These are phyloP conservation scores for Camelina hispida DNA, from an alignment of 345 rosid species.

Conservation along the genomic window DNA sequence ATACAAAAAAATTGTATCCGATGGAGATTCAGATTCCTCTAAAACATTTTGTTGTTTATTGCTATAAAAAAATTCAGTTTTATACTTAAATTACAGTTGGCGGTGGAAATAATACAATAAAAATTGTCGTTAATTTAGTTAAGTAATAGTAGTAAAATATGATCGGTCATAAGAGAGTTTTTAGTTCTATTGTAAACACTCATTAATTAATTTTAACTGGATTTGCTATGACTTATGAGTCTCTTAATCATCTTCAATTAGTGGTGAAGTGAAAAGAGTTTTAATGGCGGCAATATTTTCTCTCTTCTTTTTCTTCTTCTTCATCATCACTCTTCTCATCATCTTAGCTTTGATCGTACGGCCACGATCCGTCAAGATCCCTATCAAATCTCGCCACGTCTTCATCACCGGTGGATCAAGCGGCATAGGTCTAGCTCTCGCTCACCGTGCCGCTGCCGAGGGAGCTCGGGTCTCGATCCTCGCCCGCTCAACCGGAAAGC, in stretches of 20 bases:
- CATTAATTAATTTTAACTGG: not conserved
- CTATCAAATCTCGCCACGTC: conserved; percentile 67
- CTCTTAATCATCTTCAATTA: not conserved
- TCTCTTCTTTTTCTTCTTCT: conserved; percentile 5
- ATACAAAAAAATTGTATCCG: no score
- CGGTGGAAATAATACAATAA: not conserved
- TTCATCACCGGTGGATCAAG: conserved; percentile 88
- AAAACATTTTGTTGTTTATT: not conserved
- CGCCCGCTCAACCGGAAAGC: conserved; percentile 60
- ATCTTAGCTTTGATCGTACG: conserved; percentile 53
- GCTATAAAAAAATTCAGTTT: not conserved
- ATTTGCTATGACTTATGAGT: not conserved
- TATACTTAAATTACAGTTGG: not conserved
- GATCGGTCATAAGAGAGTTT: not conserved
- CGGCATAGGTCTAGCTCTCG: conserved; percentile 75
- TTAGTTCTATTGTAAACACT: no score
- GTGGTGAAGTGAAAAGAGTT: not conserved
- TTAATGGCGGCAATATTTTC: conserved; percentile 17
- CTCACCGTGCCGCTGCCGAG: conserved; percentile 56
- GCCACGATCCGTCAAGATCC: conserved; percentile 58
- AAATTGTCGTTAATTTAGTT: not conserved
- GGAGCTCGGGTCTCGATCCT: conserved; percentile 75
- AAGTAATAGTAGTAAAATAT: no score
- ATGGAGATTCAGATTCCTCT: conserved; percentile 8
- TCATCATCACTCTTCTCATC: conserved; percentile 44